A percentile compares a stretch with the other conserved stretches of the same genome.
phyloP scores from a whole-genome alignment of 192 early-diverging fungal genomes.

The Spizellomyces sp. region DNA sequence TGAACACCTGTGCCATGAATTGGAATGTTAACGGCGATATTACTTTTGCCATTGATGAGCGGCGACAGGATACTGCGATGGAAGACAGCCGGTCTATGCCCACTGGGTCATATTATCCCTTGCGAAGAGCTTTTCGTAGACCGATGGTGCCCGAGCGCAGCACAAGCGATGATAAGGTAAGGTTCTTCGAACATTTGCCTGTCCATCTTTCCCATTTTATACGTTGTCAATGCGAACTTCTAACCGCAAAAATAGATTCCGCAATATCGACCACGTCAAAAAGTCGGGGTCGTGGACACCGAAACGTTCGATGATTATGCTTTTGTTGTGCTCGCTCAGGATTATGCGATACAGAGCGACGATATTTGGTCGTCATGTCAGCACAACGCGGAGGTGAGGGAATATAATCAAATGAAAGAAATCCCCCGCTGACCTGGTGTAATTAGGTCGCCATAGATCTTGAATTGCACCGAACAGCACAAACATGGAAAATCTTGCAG shows the following conservation, averaged over 20 bases:
- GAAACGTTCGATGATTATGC: conserved; percentile 65
- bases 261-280: conserved; percentile 24
- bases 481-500: conserved; percentile 76
- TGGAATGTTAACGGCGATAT: conserved; percentile 73
- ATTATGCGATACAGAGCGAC: conserved; percentile 54
- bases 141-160: conserved; percentile 23
- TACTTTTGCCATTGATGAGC: conserved; percentile 61
- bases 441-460: conserved; percentile 52
- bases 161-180: conserved; percentile 9
- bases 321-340: conserved; percentile 70
- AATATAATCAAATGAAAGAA: not conserved
- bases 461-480: conserved; percentile 61
- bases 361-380: conserved; percentile 58
- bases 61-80: conserved; percentile 3
- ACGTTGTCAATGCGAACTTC: too few species aligned
- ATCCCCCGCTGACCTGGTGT: conserved; percentile 38
- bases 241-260: not conserved
- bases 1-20: conserved; percentile 54
- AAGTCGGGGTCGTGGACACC: conserved; percentile 32
- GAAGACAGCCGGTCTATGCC: not conserved
- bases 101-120: not conserved
- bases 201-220: too few species aligned
- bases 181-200: too few species aligned
- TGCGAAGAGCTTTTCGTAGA: conserved; percentile 21
- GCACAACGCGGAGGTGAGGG: conserved; percentile 59